phyloP scores from a whole-genome alignment of 495 filamentous ascomycete species.

The Trichoderma gamsii region DNA sequence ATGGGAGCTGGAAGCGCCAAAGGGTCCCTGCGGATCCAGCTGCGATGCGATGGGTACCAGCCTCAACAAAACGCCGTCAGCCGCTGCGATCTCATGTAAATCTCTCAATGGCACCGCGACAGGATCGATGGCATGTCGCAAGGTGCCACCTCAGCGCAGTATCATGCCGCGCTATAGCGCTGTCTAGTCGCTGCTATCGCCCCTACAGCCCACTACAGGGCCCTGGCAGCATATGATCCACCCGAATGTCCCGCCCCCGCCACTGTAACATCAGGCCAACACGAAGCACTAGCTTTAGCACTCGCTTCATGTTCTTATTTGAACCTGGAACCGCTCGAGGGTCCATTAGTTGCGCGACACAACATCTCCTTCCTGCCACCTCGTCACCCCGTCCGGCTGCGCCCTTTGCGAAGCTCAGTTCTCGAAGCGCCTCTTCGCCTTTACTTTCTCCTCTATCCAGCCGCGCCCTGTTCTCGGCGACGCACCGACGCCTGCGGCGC shows the following conservation, averaged over 20 bases:
- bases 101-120: constrained; percentile 6
- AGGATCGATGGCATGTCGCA: neutral
- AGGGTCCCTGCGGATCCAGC: constrained; percentile 3
- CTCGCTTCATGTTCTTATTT: neutral
- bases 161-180: constrained; percentile 4
- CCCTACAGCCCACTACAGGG: neutral
- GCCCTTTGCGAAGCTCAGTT: neutral
- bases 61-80: neutral
- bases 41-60: neutral
- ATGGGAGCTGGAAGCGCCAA: neutral
- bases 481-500: neutral
- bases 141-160: neutral
- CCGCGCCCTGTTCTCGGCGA: neutral
- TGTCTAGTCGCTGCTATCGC: neutral
- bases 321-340: neutral
- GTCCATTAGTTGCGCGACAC: constrained; percentile 1
- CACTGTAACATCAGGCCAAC: constrained; percentile 12
- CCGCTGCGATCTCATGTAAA: neutral
- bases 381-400: neutral
- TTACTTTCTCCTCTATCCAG: neutral
- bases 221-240: neutral
- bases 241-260: constrained; percentile 10
- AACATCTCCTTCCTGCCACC: neutral
- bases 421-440: neutral
- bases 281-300: constrained; percentile 6